Evolutionary conservation across 768 basidiomycete species (phyloP), one percentile per base, ranked within the genome.

Genomic region (Mycena polygramma): DNA sequence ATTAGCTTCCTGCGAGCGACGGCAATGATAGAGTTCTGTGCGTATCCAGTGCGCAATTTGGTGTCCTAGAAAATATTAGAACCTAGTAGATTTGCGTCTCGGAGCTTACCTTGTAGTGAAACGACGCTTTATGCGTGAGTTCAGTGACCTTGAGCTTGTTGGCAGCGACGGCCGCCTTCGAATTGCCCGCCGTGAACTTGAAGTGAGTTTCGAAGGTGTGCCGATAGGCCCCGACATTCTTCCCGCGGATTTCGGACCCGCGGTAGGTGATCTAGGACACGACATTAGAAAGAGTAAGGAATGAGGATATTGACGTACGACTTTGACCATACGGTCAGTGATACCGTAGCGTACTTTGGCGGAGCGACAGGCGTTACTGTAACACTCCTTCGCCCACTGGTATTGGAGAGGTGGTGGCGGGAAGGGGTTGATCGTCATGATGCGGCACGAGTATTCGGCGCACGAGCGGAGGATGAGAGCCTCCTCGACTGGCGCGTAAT

Each of bases 401-500:
- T 43, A 20, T 24, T 62, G 60, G 13, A 54, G 8, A 1, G 52
- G 2, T 0, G 51, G 43, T 0, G 1, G 4, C 24, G 62, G 51
- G 26, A 63, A 63, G 2, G 6, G 37, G 20, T 45, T 10, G 0
- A 26, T 2, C 17, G 19, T 15, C 14, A 63, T 0, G 2, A 63
- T 24, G 2, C 62, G 52, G 1, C 26, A 37, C 2, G 39, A 41
- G 14, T 63, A 63, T n/a, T 63, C 62, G 0, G 14, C 39, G 8
- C n/a, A 26, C 4, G 62, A 26, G 8, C 62, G 62, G 41, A 63
- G 51, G 17, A 63, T 20, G 15, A 63, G 15, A 5, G 62, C 62
- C 26, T 63, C 52, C 1, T 43, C 52, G 30, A 54, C 14, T 9
- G 61, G 61, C 15, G 51, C 61, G 22, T 63, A 63, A 26, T 63